Evolutionary conservation across 176 grass and related monocot species (phyloP).

Genomic region (Triticum turgidum): DNA sequence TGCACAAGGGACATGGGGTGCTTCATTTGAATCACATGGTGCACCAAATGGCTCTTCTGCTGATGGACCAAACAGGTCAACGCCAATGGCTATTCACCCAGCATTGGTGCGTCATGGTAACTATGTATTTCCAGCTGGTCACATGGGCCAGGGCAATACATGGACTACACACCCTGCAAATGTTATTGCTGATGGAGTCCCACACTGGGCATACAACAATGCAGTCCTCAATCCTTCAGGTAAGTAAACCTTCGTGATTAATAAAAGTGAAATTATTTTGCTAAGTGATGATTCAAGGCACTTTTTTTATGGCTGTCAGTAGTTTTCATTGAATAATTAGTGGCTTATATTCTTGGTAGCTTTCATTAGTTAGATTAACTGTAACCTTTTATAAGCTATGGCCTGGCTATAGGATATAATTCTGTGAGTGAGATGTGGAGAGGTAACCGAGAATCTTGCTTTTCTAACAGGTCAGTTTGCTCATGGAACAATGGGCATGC

Average conservation of each 20-base stretch:
- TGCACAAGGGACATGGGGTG: constrained; percentile 36
- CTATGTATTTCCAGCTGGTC: constrained; percentile 39
- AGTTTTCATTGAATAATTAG: constrained; percentile 17
- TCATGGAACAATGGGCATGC: constrained; percentile 30
- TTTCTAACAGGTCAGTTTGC: constrained; percentile 33
- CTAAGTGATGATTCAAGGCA: not conserved
- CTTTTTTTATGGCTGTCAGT: not conserved
- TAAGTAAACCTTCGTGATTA: constrained; percentile 29
- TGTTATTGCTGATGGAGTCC: constrained; percentile 36
- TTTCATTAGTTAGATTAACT: constrained; percentile 7
- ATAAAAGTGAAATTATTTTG: constrained; percentile 21
- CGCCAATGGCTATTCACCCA: constrained; percentile 22
- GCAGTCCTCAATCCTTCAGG: constrained; percentile 39
- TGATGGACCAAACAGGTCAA: constrained; percentile 19
- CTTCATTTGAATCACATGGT: constrained; percentile 40
- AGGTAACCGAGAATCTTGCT: constrained; percentile 26
- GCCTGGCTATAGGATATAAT: constrained; percentile 3
- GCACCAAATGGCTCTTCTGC: constrained; percentile 35
- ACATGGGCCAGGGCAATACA: constrained; percentile 37
- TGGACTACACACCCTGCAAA: constrained; percentile 51
- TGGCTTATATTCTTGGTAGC: constrained; percentile 11
- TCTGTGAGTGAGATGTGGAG: constrained; percentile 14
- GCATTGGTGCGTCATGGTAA: constrained; percentile 41
- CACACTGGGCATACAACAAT: constrained; percentile 43
- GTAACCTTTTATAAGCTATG: constrained; percentile 9